These are phyloP conservation scores for Canavalia gladiata DNA, from an alignment of 306 rosid species.

Conservation along the genomic window DNA sequence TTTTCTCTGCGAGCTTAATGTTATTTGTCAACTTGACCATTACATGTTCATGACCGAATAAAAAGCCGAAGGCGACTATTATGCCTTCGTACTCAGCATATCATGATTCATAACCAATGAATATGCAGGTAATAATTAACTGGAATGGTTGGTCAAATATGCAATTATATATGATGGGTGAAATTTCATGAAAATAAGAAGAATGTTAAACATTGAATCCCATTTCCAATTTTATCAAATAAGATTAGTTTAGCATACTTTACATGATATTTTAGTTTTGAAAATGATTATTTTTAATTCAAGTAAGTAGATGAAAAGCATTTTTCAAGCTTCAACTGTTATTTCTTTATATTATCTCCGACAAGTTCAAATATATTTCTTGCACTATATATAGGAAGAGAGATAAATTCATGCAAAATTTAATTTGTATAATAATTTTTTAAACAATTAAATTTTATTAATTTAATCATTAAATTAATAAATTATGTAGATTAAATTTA, in stretches of 20 bases:
- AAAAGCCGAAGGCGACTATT: neutral
- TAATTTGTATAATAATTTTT: too few relatives aligned
- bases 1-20: neutral
- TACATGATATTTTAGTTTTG: too few relatives aligned
- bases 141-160: constrained; percentile 3
- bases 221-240: neutral
- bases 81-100: neutral
- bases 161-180: neutral
- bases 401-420: too few relatives aligned
- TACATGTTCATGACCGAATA: neutral
- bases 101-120: neutral
- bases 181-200: neutral
- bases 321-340: neutral
- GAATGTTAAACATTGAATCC: neutral
- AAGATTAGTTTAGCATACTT: too few relatives aligned
- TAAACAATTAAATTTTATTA: too few relatives aligned
- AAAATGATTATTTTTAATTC: neutral
- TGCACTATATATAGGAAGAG: too few relatives aligned
- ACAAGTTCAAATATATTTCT: neutral
- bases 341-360: neutral
- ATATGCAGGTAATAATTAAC: too few relatives aligned
- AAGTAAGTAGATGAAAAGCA: neutral
- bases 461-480: too few relatives aligned
- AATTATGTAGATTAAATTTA: too few relatives aligned
- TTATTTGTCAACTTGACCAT: neutral